Evolutionary conservation across 225 moss, liverwort and hornwort species (phyloP), one percentile per base, ranked within the genome.

Genomic region (Physcomitrellopsis africana): DNA sequence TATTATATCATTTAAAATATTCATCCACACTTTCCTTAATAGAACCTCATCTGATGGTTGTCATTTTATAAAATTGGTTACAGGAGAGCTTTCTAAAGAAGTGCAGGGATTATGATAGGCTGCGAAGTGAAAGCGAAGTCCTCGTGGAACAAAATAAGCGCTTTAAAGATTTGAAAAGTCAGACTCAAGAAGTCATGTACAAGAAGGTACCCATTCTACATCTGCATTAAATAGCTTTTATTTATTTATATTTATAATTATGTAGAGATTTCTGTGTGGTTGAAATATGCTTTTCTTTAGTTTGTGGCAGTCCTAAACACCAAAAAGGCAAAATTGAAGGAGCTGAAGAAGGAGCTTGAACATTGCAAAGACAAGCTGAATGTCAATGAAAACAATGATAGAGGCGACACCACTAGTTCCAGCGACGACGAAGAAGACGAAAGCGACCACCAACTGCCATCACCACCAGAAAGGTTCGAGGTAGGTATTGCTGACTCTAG

Each of bases 231-330:
- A 13, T 67, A 20, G 10, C 47, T 41, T 46, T 26, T 16, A 44
- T 44, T 37, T 5, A n/a, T 59, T 53, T 52, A 12, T n/a, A 10
- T 63, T 23, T 46, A 10, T 17, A 41, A n/a, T 51, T 23, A 16
- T 43, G 11, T 73, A 23, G 45, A 26, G 22, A 3, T 67, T 14
- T 10, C 8, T 24, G 59, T 24, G 59, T 74, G 1, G 65, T 41
- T 20, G 13, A 48, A 43, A 51, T 59, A 6, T 22, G 5, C 2
- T 20, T 22, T 68, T 52, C 42, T 49, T 6, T 53, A 92, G 92
- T 91, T 91, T 76, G 82, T 77, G 18, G 84, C 69, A n/a, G 80
- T 95, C 18, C 65, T 95, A 42, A 91, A 90, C 59, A 81, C 79
- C 62, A 95, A 95, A 76, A 93, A 93, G 76, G 51, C 57, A 14